Conservation (phyloP, 345 rosid species). For the Conringia planisiliqua region DNA sequence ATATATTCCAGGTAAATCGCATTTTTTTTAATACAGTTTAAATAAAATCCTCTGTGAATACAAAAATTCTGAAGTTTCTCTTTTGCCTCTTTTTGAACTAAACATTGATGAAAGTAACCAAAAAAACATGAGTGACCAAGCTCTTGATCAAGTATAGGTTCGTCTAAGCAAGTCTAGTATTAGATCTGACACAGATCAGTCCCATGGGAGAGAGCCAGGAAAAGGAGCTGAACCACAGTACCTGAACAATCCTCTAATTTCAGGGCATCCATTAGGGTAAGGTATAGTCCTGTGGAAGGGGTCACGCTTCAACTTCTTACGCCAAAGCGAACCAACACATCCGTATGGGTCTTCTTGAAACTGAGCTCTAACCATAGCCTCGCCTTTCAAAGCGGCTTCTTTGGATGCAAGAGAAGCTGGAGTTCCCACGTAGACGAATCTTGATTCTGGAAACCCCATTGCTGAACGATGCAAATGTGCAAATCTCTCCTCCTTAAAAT, state of each 20-base stretch:
- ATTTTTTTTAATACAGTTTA: not conserved
- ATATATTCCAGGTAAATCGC: not conserved
- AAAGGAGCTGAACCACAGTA: constrained; percentile 77
- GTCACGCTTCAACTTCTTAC: constrained; percentile 82
- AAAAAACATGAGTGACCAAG: not conserved
- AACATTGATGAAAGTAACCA: constrained; percentile 10
- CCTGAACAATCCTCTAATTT: constrained; percentile 67
- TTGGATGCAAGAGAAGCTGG: constrained; percentile 55
- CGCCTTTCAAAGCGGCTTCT: constrained; percentile 79
- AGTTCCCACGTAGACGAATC: constrained; percentile 74
- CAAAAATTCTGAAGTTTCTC: constrained; percentile 8
- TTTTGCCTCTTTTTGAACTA: not conserved
- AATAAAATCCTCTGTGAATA: not conserved
- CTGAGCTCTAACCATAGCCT: constrained; percentile 76
- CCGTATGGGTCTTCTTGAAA: constrained; percentile 88
- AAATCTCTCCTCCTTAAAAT: constrained; percentile 86
- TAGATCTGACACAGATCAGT: not conserved
- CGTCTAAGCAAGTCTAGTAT: constrained; percentile 17
- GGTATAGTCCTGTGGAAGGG: constrained; percentile 94
- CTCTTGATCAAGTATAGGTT: not conserved
- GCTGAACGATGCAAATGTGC: constrained; percentile 77
- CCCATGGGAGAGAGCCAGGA: constrained; percentile 85
- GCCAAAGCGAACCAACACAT: constrained; percentile 70
- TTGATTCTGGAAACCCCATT: constrained; percentile 71
- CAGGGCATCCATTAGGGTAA: constrained; percentile 90